These are phyloP conservation scores for Dimargaris cristalligena DNA, from an alignment of 192 early-diverging fungal genomes.

Conservation along the genomic window DNA sequence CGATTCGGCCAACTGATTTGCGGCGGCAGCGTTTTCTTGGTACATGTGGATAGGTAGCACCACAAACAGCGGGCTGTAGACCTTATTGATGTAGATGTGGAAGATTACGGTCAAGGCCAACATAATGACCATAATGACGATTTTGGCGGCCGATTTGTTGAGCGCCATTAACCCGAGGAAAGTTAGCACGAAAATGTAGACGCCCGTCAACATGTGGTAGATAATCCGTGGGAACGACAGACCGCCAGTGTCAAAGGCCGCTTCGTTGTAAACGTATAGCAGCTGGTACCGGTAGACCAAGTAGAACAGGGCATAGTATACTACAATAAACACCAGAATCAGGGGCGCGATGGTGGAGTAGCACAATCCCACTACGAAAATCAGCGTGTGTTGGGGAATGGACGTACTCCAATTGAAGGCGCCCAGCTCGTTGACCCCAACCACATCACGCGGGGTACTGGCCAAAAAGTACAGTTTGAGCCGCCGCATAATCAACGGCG, in stretches of 20 bases:
- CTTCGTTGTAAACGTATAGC: conserved; percentile 49
- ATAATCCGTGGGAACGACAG: conserved; percentile 41
- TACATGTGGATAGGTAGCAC: conserved; percentile 28
- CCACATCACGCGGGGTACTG: conserved; percentile 58
- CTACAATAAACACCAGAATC: conserved; percentile 49
- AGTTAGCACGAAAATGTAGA: conserved; percentile 55
- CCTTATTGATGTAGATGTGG: conserved; percentile 35
- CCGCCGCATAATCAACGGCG: conserved; percentile 42
- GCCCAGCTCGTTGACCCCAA: conserved; percentile 28
- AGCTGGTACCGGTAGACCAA: conserved; percentile 72
- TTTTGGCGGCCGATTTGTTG: conserved; percentile 25
- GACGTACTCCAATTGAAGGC: conserved; percentile 36
- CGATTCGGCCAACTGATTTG: not conserved
- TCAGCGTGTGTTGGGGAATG: conserved; percentile 50
- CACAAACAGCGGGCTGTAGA: conserved; percentile 35
- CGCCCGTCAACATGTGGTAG: conserved; percentile 42
- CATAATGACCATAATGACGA: conserved; percentile 26
- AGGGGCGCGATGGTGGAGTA: conserved; percentile 71
- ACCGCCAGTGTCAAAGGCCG: conserved; percentile 35
- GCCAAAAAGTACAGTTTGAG: conserved; percentile 32
- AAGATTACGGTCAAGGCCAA: conserved; percentile 30
- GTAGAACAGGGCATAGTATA: conserved; percentile 57
- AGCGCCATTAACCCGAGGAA: conserved; percentile 57
- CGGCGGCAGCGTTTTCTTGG: conserved; percentile 6
- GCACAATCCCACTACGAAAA: conserved; percentile 56